phyloP scores from a whole-genome alignment of 345 rosid species.

The Limnanthes douglasii region DNA sequence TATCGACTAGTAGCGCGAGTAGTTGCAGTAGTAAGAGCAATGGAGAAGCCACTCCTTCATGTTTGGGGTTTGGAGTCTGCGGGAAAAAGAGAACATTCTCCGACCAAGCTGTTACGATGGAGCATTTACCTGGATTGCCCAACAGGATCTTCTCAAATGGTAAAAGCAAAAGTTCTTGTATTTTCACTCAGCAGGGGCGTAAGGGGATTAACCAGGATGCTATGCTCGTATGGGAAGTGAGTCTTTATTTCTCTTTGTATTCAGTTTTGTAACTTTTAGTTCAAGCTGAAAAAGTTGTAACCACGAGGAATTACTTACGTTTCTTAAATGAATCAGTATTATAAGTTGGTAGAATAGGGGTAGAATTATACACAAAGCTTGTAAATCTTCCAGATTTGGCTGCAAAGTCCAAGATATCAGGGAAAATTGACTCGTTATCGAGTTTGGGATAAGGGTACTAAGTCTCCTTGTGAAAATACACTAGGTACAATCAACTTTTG shows the following conservation, averaged over 20 bases:
- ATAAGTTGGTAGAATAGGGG: too few species aligned
- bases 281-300: too few species aligned
- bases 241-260: slow-evolving; percentile 15
- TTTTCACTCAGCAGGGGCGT: slow-evolving; percentile 95
- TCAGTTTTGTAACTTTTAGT: slow-evolving; percentile 5
- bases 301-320: too few species aligned
- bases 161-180: slow-evolving; percentile 71
- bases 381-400: too few species aligned
- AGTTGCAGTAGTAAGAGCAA: slow-evolving; percentile 67
- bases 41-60: slow-evolving; percentile 41
- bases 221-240: slow-evolving; percentile 98
- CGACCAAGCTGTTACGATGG: slow-evolving; percentile 39
- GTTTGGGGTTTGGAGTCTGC: slow-evolving; percentile 46
- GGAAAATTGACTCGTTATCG: too few species aligned
- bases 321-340: too few species aligned
- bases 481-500: not conserved
- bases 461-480: too few species aligned
- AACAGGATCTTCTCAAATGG: slow-evolving; percentile 68
- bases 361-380: too few species aligned
- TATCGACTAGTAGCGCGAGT: slow-evolving; percentile 75
- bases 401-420: too few species aligned
- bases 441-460: too few species aligned
- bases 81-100: slow-evolving; percentile 55
- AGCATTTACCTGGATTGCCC: slow-evolving; percentile 61
- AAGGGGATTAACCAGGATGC: slow-evolving; percentile 98